Percentiles rank a stretch among this genome's conserved stretches.
These are phyloP conservation scores for Polytrichum formosum DNA, from an alignment of 225 moss, liverwort and hornwort species.

Conservation along the genomic window DNA sequence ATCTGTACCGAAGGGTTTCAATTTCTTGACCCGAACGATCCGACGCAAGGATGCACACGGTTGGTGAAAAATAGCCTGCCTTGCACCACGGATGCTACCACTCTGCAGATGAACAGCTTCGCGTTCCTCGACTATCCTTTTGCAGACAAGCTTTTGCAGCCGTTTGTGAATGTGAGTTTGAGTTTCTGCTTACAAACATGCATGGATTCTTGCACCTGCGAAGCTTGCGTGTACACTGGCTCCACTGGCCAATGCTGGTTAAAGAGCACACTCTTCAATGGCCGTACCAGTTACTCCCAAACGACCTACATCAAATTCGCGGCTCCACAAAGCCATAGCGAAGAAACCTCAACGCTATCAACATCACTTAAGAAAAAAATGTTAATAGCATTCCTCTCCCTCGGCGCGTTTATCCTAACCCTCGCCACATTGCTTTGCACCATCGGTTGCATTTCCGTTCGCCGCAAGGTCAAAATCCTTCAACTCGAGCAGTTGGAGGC, in stretches of 20 bases:
- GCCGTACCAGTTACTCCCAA: not conserved
- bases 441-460: no score
- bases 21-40: not conserved
- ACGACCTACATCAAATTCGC: not conserved
- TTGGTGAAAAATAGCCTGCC: no score
- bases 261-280: not conserved
- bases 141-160: not conserved
- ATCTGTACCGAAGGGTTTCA: constrained; percentile 2
- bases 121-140: not conserved
- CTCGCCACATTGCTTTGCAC: not conserved
- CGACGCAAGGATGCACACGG: not conserved
- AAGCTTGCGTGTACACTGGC: not conserved
- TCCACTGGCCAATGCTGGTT: not conserved
- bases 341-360: no score
- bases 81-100: not conserved
- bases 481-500: not conserved
- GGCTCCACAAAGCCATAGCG: not conserved
- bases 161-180: not conserved
- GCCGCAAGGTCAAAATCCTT: not conserved
- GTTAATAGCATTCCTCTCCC: not conserved
- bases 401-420: not conserved
- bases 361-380: not conserved
- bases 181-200: not conserved
- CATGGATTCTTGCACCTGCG: not conserved
- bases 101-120: no score